Base-by-base conservation (phyloP, 1,284 basidiomycete species). In the Trichosporon sp. region DNA sequence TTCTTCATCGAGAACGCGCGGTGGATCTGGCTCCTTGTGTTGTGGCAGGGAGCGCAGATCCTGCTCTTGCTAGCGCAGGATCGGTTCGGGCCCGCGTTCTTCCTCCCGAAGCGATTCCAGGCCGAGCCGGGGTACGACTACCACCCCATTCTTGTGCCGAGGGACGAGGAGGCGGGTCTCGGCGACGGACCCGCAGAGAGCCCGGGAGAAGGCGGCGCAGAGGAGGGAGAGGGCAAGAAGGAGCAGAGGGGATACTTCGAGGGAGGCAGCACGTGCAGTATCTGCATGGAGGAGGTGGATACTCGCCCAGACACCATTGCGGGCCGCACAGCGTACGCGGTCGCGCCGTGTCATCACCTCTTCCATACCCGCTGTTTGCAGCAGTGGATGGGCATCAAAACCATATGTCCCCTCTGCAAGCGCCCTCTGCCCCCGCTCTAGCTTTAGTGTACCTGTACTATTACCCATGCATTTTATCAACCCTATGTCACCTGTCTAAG, bases 331-430 rank as follows among this genome's bases (percentile, higher is more conserved):
- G 63, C 81, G 63, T 94, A 94, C 72, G 91, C 91, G 73, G 81
- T 94, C 63, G 91, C 92, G 5, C 92, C 92, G 3, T 95, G 92
- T 79, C 87, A 89, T 73, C 92, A 95, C 83, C 77, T 94, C 67
- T 94, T 95, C 80, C 91, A 93, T 74, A 92, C 90, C 0, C 87
- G 88, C 36, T 95, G 92, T 81, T 82, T 95, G 31, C 89, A 62
- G 8, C 75, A 90, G 86, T 95, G 92, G 92, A 84, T 94, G 70
- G 88, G 89, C 44, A 90, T 94, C 80, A 94, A 94, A 89, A 92
- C 90, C 68, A 91, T 92, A 56, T 93, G 91, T 74, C 91, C 91
- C n/a, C 87, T 91, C 69, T 92, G 90, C 78, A 87, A 91, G 67
- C 82, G 90, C 64, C 87, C 87, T 2, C 78, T 92, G 59, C 91